Conservation (phyloP, 2,329 filamentous ascomycete genomes). For the Colletotrichum noveboracense region DNA sequence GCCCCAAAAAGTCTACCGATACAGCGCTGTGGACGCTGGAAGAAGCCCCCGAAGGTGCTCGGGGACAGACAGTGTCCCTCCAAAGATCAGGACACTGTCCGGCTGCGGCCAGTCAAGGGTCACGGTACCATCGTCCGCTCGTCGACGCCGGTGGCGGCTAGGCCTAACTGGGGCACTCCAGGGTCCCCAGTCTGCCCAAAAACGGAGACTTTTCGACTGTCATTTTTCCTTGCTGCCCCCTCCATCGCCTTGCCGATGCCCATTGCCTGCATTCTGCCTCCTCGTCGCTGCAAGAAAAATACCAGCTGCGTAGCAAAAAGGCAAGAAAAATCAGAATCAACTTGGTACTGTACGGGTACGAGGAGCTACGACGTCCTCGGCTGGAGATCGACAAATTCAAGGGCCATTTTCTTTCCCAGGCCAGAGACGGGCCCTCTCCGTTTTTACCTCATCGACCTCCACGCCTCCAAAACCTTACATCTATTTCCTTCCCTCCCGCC, state of each 20-base stretch:
- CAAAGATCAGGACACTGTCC: background rate
- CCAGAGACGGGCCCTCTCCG: background rate
- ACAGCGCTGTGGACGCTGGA: background rate
- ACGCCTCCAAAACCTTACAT: conserved; percentile 1
- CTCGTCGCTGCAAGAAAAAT: background rate
- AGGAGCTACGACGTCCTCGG: background rate
- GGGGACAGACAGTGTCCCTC: background rate
- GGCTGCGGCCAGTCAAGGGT: background rate
- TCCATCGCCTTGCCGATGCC: background rate
- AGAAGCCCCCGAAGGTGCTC: background rate
- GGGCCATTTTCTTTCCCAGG: background rate
- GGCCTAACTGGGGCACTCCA: background rate
- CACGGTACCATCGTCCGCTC: background rate
- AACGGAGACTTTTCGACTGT: conserved; percentile 2
- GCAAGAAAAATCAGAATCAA: background rate
- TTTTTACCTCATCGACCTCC: conserved; percentile 8
- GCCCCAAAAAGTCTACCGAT: background rate
- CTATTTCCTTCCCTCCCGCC: background rate
- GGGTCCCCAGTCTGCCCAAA: conserved; percentile 1
- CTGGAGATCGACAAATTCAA: background rate
- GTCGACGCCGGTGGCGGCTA: background rate
- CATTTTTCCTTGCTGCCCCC: background rate
- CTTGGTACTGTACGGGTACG: background rate
- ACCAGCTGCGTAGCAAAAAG: background rate
- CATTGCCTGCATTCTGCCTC: background rate